These are phyloP conservation scores for Paramecium octaurelia DNA, from an alignment of 73 alveolate genomes.

Conservation along the genomic window DNA sequence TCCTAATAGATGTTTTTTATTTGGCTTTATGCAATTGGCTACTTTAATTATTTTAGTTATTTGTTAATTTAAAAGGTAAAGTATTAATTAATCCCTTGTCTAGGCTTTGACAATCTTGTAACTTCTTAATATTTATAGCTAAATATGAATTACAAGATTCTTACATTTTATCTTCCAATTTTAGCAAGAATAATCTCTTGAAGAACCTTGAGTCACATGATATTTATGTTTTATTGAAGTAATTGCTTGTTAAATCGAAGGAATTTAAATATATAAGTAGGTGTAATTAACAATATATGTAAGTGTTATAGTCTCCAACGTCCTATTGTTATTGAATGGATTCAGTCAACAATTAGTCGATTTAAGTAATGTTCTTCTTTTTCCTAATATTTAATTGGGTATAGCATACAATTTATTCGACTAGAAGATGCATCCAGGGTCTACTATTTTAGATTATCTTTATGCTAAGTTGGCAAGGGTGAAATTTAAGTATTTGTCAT, in stretches of 20 bases:
- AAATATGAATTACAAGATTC: background rate
- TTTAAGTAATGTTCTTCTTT: background rate
- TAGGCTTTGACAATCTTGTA: background rate
- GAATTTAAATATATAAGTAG: background rate
- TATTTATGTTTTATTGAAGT: background rate
- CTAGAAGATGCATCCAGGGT: background rate
- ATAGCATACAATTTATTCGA: background rate
- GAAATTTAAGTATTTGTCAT: background rate
- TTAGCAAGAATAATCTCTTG: background rate
- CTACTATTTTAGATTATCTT: background rate
- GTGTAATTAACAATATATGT: background rate
- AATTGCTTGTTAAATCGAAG: background rate
- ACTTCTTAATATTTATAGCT: background rate
- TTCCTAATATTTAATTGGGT: background rate
- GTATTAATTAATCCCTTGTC: background rate
- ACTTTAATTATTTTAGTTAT: background rate
- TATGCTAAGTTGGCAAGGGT: background rate
- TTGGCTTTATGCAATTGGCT: background rate
- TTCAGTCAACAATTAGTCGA: background rate
- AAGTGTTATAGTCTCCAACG: background rate
- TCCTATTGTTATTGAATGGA: background rate
- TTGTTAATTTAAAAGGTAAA: background rate
- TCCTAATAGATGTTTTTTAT: background rate
- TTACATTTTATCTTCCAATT: background rate
- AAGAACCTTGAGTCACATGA: background rate